Base-by-base conservation (phyloP, 495 filamentous ascomycete genomes). In the Rhypophila decipiens region DNA sequence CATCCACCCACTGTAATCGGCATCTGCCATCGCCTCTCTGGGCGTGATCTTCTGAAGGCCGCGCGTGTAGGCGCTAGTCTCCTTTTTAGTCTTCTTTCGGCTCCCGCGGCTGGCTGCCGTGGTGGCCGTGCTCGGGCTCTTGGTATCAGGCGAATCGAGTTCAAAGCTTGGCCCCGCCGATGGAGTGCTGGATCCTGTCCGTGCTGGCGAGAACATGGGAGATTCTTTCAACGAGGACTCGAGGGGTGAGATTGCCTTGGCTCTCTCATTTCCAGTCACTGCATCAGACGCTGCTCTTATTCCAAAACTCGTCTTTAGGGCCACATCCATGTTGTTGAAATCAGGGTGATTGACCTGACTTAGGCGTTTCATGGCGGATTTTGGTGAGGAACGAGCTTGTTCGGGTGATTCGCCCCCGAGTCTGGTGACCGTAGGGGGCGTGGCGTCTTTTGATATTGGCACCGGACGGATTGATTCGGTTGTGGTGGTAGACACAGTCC, bases 1-100 rank as follows among this genome's bases (percentile, higher is more conserved):
- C 94, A 99, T 99, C 94, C 94, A 99, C 20, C 94, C 94, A 53
- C 83, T 89, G 58, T 90, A 99, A 57, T 99, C 93, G 39, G 88
- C 91, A 45, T 80, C 83, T 43, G 77, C 69, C 67, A 96, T 90
- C 50, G 93, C 88, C 60, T 95, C 87, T 41, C 80, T 74, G 0
- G 94, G 94, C 0, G 78, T 70, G 53, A 90, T 86, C 67, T 88
- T 87, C 57, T 86, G 80, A 17, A 97, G 70, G 2, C 94, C 94
- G 12, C 86, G 85, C 12, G 80, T 86, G 68, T 96, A 97, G 4
- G 94, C 93, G 58, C 88, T 95, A 2, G 93, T 97, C 46, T 88
- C 82, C 58, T 97, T 91, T 70, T 97, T 97, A 21, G 85, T 80
- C 59, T 76, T 75, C 67, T 75, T 76, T 18, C 79, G 74, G 35